Evolutionary conservation across 1,139 yeast genomes (phyloP).

Genomic region (Candida neerlandica): DNA sequence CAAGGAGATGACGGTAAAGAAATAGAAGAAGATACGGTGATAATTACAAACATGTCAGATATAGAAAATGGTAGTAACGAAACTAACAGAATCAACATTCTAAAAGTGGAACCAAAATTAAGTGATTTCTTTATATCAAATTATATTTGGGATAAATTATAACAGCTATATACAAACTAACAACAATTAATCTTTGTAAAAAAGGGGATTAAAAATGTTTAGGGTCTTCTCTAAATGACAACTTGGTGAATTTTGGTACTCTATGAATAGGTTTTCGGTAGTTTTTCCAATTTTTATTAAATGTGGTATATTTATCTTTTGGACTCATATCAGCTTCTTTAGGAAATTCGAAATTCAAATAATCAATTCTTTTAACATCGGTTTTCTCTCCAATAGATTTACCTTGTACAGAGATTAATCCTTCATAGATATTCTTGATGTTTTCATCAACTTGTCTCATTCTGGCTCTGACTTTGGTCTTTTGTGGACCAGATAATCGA

Average conservation of each 20-base stretch:
- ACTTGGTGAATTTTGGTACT: constrained; percentile 89
- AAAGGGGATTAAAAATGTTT: constrained; percentile 55
- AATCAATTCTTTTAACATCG: constrained; percentile 54
- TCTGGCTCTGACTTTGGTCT: constrained; percentile 80
- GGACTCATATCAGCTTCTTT: constrained; percentile 80
- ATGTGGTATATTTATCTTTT: constrained; percentile 84
- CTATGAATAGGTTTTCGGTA: constrained; percentile 88
- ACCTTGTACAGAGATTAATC: constrained; percentile 38
- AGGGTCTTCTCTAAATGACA: constrained; percentile 80
- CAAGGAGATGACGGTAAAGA: constrained; percentile 8
- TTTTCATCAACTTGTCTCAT: constrained; percentile 80
- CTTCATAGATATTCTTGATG: constrained; percentile 67
- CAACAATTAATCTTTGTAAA: background rate
- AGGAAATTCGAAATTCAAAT: constrained; percentile 63
- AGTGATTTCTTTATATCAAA: constrained; percentile 67
- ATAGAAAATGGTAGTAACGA: constrained; percentile 23
- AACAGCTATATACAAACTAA: background rate
- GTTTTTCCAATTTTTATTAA: constrained; percentile 69
- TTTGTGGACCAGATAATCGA: constrained; percentile 80
- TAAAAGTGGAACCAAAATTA: constrained; percentile 60
- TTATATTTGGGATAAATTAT: constrained; percentile 65
- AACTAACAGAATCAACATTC: constrained; percentile 49
- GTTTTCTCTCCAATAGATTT: constrained; percentile 39
- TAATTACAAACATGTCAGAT: constrained; percentile 44
- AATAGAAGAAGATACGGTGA: constrained; percentile 27